Percentiles rank a stretch among this genome's conserved stretches.
These are phyloP conservation scores for Ophiostoma novo-ulmi DNA, from an alignment of 2,329 filamentous ascomycete species.

Conservation along the genomic window DNA sequence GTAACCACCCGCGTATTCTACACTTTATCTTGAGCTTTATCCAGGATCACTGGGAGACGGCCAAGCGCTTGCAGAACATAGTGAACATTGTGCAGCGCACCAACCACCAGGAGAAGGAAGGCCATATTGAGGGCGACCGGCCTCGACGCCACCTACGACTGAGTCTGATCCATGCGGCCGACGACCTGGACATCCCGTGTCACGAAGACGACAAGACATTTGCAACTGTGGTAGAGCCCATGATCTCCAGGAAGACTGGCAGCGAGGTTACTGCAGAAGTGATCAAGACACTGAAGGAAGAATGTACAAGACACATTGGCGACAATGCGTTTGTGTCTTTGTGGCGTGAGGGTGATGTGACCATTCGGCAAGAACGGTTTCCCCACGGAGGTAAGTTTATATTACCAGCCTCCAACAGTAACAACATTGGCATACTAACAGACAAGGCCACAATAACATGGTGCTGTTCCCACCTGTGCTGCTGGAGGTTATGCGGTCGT, in stretches of 20 bases:
- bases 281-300: constrained; percentile 38
- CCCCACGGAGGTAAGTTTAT: constrained; percentile 48
- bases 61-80: constrained; percentile 57
- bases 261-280: constrained; percentile 39
- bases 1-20: constrained; percentile 59
- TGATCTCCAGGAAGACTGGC: constrained; percentile 19
- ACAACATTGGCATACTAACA: not conserved
- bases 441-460: constrained; percentile 62
- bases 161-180: constrained; percentile 69
- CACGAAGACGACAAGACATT: constrained; percentile 62
- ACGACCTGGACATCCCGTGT: constrained; percentile 80
- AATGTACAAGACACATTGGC: constrained; percentile 41
- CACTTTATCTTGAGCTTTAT: constrained; percentile 57
- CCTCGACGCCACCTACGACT: constrained; percentile 48
- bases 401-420: no score
- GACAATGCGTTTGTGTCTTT: constrained; percentile 46
- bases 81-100: constrained; percentile 44
- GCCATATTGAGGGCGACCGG: not conserved
- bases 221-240: constrained; percentile 48
- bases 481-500: constrained; percentile 61
- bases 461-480: constrained; percentile 60
- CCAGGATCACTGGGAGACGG: constrained; percentile 77
- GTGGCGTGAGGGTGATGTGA: constrained; percentile 43
- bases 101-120: constrained; percentile 32
- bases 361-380: constrained; percentile 51